These are phyloP conservation scores for Prunella vulgaris DNA, from an alignment of 257 asterid species.

Conservation along the genomic window DNA sequence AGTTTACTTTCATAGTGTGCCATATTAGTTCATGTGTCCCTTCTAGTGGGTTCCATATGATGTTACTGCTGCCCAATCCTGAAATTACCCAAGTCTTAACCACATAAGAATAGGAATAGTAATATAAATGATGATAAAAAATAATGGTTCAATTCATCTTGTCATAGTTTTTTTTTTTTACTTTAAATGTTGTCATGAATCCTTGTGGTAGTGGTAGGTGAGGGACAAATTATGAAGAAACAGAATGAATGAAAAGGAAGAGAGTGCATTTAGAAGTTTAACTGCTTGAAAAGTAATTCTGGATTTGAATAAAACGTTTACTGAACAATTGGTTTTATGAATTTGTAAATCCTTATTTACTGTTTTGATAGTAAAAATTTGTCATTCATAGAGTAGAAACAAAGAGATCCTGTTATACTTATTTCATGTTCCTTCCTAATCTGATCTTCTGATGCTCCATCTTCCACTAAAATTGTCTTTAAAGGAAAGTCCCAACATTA, in stretches of 20 bases:
- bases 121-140: neutral
- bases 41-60: neutral
- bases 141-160: neutral
- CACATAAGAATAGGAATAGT: neutral
- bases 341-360: neutral
- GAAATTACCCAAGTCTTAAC: neutral
- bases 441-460: slow-evolving; percentile 3
- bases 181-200: neutral
- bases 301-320: neutral
- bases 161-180: neutral
- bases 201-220: neutral
- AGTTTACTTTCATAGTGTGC: neutral
- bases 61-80: neutral
- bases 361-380: neutral
- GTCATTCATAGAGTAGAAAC: neutral
- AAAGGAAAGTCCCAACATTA: neutral
- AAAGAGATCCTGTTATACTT: neutral
- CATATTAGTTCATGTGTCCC: neutral
- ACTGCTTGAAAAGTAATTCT: neutral
- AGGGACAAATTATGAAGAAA: neutral
- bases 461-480: neutral
- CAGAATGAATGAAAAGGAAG: neutral
- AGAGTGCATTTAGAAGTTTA: neutral
- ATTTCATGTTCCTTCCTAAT: slow-evolving; percentile 1
- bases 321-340: neutral